Conservation (phyloP, 2,329 filamentous ascomycete genomes). For the Colletotrichum sp. region DNA sequence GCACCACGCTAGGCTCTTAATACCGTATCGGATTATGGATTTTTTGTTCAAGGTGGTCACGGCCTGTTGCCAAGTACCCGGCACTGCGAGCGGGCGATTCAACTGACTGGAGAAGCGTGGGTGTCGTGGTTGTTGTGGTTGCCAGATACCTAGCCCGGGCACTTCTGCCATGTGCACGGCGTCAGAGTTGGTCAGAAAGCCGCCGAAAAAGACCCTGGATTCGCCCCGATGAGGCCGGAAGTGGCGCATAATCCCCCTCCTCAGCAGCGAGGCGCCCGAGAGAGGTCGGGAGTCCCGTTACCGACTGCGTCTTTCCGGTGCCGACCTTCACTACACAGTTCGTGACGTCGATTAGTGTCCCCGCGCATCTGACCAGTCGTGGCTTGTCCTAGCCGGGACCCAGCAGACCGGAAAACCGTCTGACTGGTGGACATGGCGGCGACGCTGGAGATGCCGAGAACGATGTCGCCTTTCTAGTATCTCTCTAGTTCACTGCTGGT, state of each 20-base stretch:
- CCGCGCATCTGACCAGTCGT: background rate
- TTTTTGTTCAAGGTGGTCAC: background rate
- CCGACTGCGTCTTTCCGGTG: background rate
- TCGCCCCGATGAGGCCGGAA: conserved; percentile 12
- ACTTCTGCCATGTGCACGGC: conserved; percentile 7
- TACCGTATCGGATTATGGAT: background rate
- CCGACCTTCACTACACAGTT: background rate
- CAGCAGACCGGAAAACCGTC: background rate
- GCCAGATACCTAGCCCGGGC: background rate
- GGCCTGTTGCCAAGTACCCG: background rate
- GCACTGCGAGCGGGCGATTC: background rate
- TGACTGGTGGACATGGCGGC: background rate
- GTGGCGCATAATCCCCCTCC: background rate
- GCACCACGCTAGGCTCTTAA: background rate
- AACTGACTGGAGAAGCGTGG: background rate
- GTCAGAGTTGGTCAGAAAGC: conserved; percentile 5
- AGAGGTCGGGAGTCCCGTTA: background rate
- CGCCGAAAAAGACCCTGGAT: conserved; percentile 17
- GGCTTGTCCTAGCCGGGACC: background rate
- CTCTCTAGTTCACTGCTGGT: conserved; percentile 5
- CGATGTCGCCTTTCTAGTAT: background rate
- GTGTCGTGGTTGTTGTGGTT: background rate
- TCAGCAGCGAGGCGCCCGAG: background rate
- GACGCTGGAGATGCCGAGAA: conserved; percentile 9
- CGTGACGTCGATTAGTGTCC: background rate